Conservation (phyloP, 2,329 filamentous ascomycete genomes). For the Paracorniculantispora psalliotae region DNA sequence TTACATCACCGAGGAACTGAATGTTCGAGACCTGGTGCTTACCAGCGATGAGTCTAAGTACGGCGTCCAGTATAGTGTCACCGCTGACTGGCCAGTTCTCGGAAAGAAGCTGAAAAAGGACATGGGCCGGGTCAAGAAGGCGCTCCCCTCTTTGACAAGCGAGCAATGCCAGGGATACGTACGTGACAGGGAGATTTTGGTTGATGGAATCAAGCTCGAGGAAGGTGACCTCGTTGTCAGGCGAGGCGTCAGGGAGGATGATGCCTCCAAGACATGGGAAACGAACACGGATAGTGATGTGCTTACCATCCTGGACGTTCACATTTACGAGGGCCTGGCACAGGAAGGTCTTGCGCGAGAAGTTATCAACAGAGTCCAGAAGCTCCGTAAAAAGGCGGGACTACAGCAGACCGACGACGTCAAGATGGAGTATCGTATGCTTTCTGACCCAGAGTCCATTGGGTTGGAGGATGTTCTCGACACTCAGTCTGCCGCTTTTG, state of each 20-base stretch:
- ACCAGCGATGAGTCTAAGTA: slow-evolving; percentile 86
- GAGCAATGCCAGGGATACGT: slow-evolving; percentile 79
- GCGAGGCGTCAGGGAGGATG: slow-evolving; percentile 70
- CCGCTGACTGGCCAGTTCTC: slow-evolving; percentile 87
- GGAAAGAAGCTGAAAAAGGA: slow-evolving; percentile 98
- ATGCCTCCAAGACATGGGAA: slow-evolving; percentile 68
- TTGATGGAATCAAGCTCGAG: slow-evolving; percentile 80
- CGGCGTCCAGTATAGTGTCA: slow-evolving; percentile 85
- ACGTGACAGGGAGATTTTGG: slow-evolving; percentile 64
- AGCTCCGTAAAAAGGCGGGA: slow-evolving; percentile 88
- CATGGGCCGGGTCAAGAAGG: slow-evolving; percentile 85
- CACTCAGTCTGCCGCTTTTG: slow-evolving; percentile 62
- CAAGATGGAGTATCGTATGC: slow-evolving; percentile 84
- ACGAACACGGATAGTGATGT: slow-evolving; percentile 86
- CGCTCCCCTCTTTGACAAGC: slow-evolving; percentile 71
- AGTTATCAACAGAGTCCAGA: slow-evolving; percentile 88
- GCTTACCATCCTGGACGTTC: slow-evolving; percentile 81
- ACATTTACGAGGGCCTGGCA: slow-evolving; percentile 76
- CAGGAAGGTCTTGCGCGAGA: slow-evolving; percentile 87
- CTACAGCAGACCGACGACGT: slow-evolving; percentile 90
- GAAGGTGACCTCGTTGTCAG: slow-evolving; percentile 76
- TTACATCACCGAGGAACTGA: slow-evolving; percentile 92
- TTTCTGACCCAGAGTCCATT: slow-evolving; percentile 72
- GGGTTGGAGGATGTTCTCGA: slow-evolving; percentile 67
- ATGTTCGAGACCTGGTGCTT: slow-evolving; percentile 78